Evolutionary conservation across 2,329 filamentous ascomycete species (phyloP), one percentile per base, ranked within the genome.

Genomic region (Sordariomycetes sp.): DNA sequence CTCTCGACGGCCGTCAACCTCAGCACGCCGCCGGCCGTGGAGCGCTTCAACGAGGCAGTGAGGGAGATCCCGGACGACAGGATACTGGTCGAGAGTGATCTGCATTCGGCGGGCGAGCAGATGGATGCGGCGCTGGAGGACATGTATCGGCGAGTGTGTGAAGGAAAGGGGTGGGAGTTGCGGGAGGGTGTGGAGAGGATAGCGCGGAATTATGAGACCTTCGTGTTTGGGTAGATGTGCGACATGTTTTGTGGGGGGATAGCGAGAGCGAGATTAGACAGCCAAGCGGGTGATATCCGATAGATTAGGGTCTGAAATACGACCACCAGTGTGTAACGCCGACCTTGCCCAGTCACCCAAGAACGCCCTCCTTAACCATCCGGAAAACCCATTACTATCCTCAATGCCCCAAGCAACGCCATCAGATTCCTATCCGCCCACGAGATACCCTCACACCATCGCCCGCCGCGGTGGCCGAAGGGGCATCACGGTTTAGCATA

Each of bases 1-100:
- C 95, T 97, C 68, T 97, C 91, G 1, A 79, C 79, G 0, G 85
- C 84, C 6, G 88, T 99, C 65, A 99, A 97, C 67, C 81, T 92
- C 65, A 78, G 79, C 35, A 43, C 56, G 24, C 12, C 28, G n/a
- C 25, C 60, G 1, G 46, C 53, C 2, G 74, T 70, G 69, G 67
- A 62, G 52, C 76, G 75, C 64, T 81, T 85, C 59, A 82, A 82
- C 3, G 78, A 82, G 25, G 84, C 91, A 22, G 79, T 97, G 54
- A 81, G 79, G 60, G 79, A 80, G 2, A 78, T 95, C 3, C 93
- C 94, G 0, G 87, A 90, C 62, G 82, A 93, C 64, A 80, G 85
- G 57, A 75, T 99, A 14, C 77, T 99, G 22, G 79, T 96, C 2
- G 94, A 99, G 72, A 97, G 91, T 68, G 94, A 99, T 71, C 69